Base-by-base conservation (phyloP, 257 asterid species). In the Prunella vulgaris region DNA sequence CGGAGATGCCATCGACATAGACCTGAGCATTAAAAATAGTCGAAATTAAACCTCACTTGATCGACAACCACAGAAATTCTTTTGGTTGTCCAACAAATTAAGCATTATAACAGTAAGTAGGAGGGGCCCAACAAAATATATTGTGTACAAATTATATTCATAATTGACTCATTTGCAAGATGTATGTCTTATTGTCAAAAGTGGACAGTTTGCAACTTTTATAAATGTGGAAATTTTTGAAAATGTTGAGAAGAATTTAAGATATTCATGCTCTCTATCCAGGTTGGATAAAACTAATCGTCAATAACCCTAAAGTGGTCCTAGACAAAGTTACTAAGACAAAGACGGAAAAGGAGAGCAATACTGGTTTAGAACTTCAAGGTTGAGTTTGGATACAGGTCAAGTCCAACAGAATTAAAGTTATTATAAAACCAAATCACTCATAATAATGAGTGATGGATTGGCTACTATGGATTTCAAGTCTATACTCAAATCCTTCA, bases 1-100 rank as follows among this genome's bases (percentile, higher is more conserved):
- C 58, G 97, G 92, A 60, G 91, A 92, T 75, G 69, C 80, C 58
- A 76, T 78, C 75, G 80, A 76, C 84, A 90, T 69, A 49, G 93
- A 87, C 80, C 98, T 93, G 79, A 15, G 60, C 60, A 80, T 48
- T 70, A 66, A 78, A 74, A 59, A 59, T 54, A 65, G 80, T 30
- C 25, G 10, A 53, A 44, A 60, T 68, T 15, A 65, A 53, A 24
- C 44, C 64, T 61, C 52, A 10, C 48, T 15, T 37, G 17, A 24
- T n/a, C n/a, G n/a, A n/a, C n/a, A n/a, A n/a, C n/a, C n/a, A 48
- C 0, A 38, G n/a, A 25, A 53, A 46, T 33, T 17, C 21, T 21
- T 48, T 15, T 46, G 24, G 24, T 33, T 37, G n/a, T 40, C 58
- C 32, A 3, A 15, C 6, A 22, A 40, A 37, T 13, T 24, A 51